Evolutionary conservation across 306 rosid species (phyloP), one percentile per base, ranked within the genome.

Genomic region (Pyrus bretschneideri): DNA sequence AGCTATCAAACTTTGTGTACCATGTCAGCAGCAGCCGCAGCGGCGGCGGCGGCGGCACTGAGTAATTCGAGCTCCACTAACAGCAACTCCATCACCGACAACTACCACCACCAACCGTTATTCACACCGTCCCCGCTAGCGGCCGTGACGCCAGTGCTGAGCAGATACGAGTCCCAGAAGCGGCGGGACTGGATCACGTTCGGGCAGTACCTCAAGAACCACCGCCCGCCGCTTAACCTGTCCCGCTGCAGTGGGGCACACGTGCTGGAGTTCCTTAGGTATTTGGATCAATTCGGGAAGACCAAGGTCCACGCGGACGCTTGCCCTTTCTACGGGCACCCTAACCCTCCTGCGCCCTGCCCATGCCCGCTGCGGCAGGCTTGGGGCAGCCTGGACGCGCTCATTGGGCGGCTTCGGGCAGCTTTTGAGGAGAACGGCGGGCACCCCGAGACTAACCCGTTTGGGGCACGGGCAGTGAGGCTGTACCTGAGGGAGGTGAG

Each of bases 401-500:
- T 93, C 76, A 89, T 93, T 57, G 98, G 98, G 17, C 85, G 98
- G 30, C 88, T 93, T 19, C 84, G 98, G 63, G 98, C 97, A 5
- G 98, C 98, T 22, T 93, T 88, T 60, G 98, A 93, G 71, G 98
- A 93, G 84, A 91, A 93, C 87, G 98, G 97, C 9, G 98, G 97
- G 17, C 82, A 83, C 60, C 94, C 97, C 0, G 98, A 91, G 74
- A 82, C 93, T 2, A 93, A 93, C 71, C 97, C 98, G 0, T 93
- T 93, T 35, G 97, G 92, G 0, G 86, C 86, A 9, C 88, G 98
- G 22, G 83, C 94, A 46, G 93, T 93, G 75, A 79, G 98, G 78
- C 81, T 93, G 61, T 93, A 84, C 29, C 87, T 93, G 2, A 76
- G 93, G 51, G 97, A 91, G 27, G 93, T 93, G 17, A 83, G 96